A percentile compares a stretch with the other conserved stretches of the same genome.
Evolutionary conservation across 2,329 filamentous ascomycete species (phyloP).

Genomic region (Cyphellophora europaea): DNA sequence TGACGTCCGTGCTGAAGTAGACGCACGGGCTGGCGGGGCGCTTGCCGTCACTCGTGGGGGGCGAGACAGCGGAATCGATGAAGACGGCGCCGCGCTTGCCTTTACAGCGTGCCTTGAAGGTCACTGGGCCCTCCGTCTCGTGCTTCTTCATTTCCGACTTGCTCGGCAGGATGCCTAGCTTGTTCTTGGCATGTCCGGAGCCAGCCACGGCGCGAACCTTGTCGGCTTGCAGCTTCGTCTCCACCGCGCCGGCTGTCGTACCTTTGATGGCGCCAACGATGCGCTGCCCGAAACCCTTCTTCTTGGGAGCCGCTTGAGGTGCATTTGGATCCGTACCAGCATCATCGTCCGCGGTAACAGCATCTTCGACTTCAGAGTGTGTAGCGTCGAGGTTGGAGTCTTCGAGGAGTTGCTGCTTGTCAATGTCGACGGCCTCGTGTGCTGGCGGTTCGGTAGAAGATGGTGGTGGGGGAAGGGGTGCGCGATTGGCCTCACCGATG

Average conservation of each 20-base stretch:
- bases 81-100: constrained; percentile 66
- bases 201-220: constrained; percentile 57
- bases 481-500: constrained; percentile 71
- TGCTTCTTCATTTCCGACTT: constrained; percentile 30
- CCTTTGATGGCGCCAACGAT: constrained; percentile 60
- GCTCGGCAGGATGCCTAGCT: constrained; percentile 59
- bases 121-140: constrained; percentile 53
- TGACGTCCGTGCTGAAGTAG: constrained; percentile 49
- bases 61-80: constrained; percentile 38
- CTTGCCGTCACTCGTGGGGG: constrained; percentile 34
- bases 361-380: constrained; percentile 55
- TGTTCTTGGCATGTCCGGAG: constrained; percentile 54
- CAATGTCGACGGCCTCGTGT: constrained; percentile 39
- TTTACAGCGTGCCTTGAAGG: constrained; percentile 63
- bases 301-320: constrained; percentile 16
- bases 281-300: constrained; percentile 38
- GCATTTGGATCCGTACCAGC: constrained; percentile 28
- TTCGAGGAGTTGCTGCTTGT: constrained; percentile 43
- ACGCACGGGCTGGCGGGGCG: constrained; percentile 60
- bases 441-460: constrained; percentile 34
- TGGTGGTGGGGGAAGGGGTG: constrained; percentile 60
- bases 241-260: constrained; percentile 62
- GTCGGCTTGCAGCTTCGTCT: constrained; percentile 63
- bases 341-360: constrained; percentile 46
- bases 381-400: constrained; percentile 53